These are phyloP conservation scores for Kondoa malvinella DNA, from an alignment of 768 basidiomycete species.

Conservation along the genomic window DNA sequence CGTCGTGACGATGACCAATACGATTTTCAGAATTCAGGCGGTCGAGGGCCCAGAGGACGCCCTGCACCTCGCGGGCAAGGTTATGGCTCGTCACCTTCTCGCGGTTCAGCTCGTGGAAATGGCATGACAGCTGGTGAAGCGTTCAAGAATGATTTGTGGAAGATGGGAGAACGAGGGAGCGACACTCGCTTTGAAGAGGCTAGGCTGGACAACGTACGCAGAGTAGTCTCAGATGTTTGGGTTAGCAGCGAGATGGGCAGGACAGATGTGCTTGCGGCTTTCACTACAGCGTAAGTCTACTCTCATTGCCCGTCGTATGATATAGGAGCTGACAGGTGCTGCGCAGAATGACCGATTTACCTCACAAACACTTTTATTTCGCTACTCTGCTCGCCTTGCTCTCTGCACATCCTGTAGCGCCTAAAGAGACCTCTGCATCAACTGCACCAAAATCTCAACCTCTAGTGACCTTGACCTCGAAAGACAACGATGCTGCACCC, in stretches of 20 bases:
- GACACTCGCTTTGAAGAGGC: neutral
- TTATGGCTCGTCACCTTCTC: neutral
- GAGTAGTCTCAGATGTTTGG: neutral
- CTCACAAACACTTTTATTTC: slow-evolving; percentile 5
- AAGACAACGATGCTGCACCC: neutral
- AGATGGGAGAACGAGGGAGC: neutral
- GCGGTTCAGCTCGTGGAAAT: neutral
- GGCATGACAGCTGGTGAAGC: neutral
- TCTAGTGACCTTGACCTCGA: neutral
- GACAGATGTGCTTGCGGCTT: neutral
- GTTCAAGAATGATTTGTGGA: slow-evolving; percentile 3
- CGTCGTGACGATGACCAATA: neutral
- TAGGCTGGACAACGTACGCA: neutral
- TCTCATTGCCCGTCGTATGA: neutral
- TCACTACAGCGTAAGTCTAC: neutral
- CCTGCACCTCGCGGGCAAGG: neutral
- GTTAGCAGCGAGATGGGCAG: neutral
- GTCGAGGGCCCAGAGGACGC: neutral
- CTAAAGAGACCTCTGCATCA: neutral
- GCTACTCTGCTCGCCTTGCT: neutral
- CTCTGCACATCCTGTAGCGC: neutral
- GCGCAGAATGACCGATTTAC: slow-evolving; percentile 3
- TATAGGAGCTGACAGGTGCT: too few relatives aligned
- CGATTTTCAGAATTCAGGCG: neutral
- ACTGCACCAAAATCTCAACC: neutral